A percentile compares a stretch with the other conserved stretches of the same genome.
Conservation (phyloP, 202 grass and related monocot genomes). For the Zizania palustris region DNA sequence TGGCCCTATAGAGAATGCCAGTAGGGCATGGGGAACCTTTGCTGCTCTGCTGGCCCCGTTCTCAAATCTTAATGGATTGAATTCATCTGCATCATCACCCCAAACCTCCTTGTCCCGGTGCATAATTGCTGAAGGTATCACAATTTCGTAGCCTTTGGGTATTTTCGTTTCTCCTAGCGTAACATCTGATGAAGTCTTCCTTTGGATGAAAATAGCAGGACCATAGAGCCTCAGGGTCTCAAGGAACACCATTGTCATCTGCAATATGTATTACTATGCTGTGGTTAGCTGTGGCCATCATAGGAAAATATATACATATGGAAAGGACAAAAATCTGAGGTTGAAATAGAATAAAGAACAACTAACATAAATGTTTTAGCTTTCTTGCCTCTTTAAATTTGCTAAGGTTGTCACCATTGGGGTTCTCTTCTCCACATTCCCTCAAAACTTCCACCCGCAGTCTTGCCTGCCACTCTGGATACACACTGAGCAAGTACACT, state of each 20-base stretch:
- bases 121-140: slow-evolving; percentile 40
- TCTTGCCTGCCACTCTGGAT: slow-evolving; percentile 59
- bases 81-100: slow-evolving; percentile 40
- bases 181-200: slow-evolving; percentile 37
- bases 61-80: slow-evolving; percentile 48
- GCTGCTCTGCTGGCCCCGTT: slow-evolving; percentile 40
- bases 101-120: slow-evolving; percentile 44
- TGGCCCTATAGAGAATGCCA: slow-evolving; percentile 48
- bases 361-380: neutral
- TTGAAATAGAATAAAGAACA: neutral
- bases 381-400: slow-evolving; percentile 56
- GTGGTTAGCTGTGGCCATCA: neutral
- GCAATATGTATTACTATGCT: neutral
- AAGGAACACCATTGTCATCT: slow-evolving; percentile 54
- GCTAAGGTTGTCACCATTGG: slow-evolving; percentile 19
- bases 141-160: slow-evolving; percentile 16
- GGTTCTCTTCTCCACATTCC: slow-evolving; percentile 37
- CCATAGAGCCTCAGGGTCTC: slow-evolving; percentile 55
- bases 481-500: slow-evolving; percentile 45
- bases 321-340: neutral
- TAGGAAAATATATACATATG: neutral
- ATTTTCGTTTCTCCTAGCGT: slow-evolving; percentile 35
- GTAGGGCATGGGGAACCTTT: slow-evolving; percentile 37
- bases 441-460: slow-evolving; percentile 48
- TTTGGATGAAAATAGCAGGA: slow-evolving; percentile 40